Conservation (phyloP, 1,284 basidiomycete species). For the Abortiporus biennis region DNA sequence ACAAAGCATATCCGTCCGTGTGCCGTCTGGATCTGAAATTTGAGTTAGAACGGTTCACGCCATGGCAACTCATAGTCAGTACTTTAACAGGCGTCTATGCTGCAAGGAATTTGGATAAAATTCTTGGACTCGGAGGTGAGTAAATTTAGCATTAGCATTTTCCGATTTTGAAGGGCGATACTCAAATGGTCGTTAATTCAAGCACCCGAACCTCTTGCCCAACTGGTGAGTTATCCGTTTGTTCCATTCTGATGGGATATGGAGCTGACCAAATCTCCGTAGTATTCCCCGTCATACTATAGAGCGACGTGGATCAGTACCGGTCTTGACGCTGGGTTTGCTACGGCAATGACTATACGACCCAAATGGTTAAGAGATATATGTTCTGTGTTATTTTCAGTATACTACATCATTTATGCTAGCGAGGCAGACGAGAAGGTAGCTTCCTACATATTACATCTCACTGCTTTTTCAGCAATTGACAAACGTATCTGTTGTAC, state of each 20-base stretch:
- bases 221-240: conserved; percentile 56
- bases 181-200: conserved; percentile 6
- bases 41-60: conserved; percentile 78
- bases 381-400: conserved; percentile 77
- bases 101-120: conserved; percentile 80
- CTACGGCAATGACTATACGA: conserved; percentile 90
- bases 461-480: not conserved
- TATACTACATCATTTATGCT: conserved; percentile 93
- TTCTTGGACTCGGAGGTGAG: conserved; percentile 80
- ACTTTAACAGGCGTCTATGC: conserved; percentile 85
- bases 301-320: conserved; percentile 95
- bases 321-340: conserved; percentile 95
- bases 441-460: not conserved
- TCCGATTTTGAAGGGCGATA: no score
- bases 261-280: not conserved
- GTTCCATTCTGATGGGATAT: not conserved
- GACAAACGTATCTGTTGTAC: conserved; percentile 6
- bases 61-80: conserved; percentile 90
- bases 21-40: not conserved
- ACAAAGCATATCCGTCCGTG: conserved; percentile 2
- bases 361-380: conserved; percentile 90
- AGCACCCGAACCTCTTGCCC: conserved; percentile 93
- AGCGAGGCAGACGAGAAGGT: conserved; percentile 95
- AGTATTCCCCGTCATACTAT: conserved; percentile 93
- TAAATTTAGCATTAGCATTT: no score